A percentile compares a stretch with the other conserved stretches of the same genome.
These are phyloP conservation scores for Aspergillus sojae DNA, from an alignment of 2,329 filamentous ascomycete species.

Conservation along the genomic window DNA sequence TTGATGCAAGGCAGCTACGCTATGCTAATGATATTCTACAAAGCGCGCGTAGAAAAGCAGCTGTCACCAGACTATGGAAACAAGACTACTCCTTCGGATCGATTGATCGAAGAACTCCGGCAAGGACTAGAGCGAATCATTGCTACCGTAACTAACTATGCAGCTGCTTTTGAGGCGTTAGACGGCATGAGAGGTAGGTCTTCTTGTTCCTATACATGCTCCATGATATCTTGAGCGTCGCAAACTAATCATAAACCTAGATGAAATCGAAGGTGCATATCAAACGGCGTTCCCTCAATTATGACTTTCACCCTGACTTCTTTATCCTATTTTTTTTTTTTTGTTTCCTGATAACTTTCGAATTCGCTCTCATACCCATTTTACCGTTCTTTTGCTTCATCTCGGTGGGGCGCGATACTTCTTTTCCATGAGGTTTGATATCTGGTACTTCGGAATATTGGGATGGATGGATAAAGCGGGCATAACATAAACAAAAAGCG, in stretches of 20 bases:
- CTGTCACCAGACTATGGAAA: constrained; percentile 27
- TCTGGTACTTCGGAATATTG: neutral
- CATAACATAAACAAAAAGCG: neutral
- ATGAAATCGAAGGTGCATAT: constrained; percentile 48
- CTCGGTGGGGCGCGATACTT: constrained; percentile 13
- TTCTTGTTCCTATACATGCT: neutral
- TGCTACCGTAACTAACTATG: constrained; percentile 42
- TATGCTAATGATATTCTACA: constrained; percentile 50
- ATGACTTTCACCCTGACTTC: constrained; percentile 10
- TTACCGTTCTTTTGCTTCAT: constrained; percentile 2
- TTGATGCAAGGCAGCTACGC: constrained; percentile 52
- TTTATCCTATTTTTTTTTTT: neutral
- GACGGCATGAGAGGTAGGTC: constrained; percentile 47
- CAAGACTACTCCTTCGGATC: constrained; percentile 30
- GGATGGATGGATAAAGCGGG: constrained; percentile 1
- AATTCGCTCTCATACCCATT: constrained; percentile 11
- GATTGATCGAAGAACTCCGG: constrained; percentile 39
- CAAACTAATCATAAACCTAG: constrained; percentile 22
- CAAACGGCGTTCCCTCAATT: constrained; percentile 42
- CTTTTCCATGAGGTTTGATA: constrained; percentile 1
- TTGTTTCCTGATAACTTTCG: neutral
- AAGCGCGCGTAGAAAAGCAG: constrained; percentile 41
- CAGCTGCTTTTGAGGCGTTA: constrained; percentile 46
- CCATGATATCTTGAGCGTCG: neutral
- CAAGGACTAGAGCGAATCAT: constrained; percentile 44